Conservation (phyloP, 305 asterid genomes). For the Fraxinus xanthoxyloides region DNA sequence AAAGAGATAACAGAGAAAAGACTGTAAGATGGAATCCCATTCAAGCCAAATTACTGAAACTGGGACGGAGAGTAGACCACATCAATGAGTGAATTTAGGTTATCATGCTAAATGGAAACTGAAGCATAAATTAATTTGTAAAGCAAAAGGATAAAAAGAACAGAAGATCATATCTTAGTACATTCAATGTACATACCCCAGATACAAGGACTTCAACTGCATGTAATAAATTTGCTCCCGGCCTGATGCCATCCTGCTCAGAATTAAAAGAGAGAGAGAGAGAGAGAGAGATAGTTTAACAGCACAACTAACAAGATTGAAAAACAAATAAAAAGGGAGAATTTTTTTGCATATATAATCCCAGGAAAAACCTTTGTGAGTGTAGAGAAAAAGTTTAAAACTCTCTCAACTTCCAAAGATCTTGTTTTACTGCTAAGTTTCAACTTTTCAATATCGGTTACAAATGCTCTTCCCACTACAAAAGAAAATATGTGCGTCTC, state of each 20-base stretch:
- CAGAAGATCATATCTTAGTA: slow-evolving; percentile 13
- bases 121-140: slow-evolving; percentile 9
- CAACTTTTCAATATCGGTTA: slow-evolving; percentile 92
- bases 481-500: slow-evolving; percentile 98
- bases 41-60: background rate
- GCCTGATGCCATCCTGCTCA: slow-evolving; percentile 79
- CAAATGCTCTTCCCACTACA: slow-evolving; percentile 99
- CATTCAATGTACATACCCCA: slow-evolving; percentile 60
- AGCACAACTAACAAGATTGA: slow-evolving; percentile 7
- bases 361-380: slow-evolving; percentile 60
- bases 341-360: slow-evolving; percentile 12
- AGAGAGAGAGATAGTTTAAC: background rate
- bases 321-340: slow-evolving; percentile 11
- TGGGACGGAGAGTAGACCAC: slow-evolving; percentile 5
- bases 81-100: slow-evolving; percentile 10
- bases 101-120: background rate
- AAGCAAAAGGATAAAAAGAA: slow-evolving; percentile 14
- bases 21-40: slow-evolving; percentile 3
- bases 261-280: slow-evolving; percentile 17
- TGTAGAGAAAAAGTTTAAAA: slow-evolving; percentile 76
- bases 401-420: slow-evolving; percentile 88
- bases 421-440: slow-evolving; percentile 92
- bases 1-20: slow-evolving; percentile 17
- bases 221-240: slow-evolving; percentile 90
- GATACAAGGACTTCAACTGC: slow-evolving; percentile 98